Evolutionary conservation across 805 yeast species (phyloP).

Genomic region (Lipomyces mesembrius): DNA sequence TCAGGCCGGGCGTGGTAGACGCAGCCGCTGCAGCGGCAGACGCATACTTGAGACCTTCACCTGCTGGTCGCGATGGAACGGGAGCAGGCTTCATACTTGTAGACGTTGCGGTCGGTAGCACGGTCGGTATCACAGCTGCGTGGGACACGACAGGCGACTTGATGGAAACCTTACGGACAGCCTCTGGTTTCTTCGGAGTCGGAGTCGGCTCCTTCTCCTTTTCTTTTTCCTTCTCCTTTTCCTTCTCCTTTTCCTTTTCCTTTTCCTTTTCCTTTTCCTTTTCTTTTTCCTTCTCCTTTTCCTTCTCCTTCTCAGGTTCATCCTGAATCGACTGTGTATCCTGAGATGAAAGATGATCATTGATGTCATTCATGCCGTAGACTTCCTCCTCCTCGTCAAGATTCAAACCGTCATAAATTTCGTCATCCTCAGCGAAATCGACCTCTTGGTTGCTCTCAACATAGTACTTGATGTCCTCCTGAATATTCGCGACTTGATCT

Average conservation of each 20-base stretch:
- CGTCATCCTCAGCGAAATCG: slow-evolving; percentile 92
- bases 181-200: slow-evolving; percentile 23
- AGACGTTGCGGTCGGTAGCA: slow-evolving; percentile 24
- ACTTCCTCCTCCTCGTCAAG: slow-evolving; percentile 61
- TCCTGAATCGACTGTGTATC: slow-evolving; percentile 35
- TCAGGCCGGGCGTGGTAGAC: slow-evolving; percentile 37
- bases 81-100: slow-evolving; percentile 55
- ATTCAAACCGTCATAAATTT: slow-evolving; percentile 84
- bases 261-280: too few relatives aligned
- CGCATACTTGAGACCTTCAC: slow-evolving; percentile 56
- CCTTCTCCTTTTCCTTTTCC: too few relatives aligned
- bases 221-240: too few relatives aligned
- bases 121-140: slow-evolving; percentile 31
- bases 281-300: slow-evolving; percentile 12
- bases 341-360: slow-evolving; percentile 32
- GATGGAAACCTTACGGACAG: slow-evolving; percentile 23
- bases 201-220: slow-evolving; percentile 19
- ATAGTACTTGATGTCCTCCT: slow-evolving; percentile 89
- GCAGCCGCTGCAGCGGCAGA: slow-evolving; percentile 44
- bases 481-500: slow-evolving; percentile 72
- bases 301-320: slow-evolving; percentile 28
- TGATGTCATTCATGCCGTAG: slow-evolving; percentile 44
- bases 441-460: slow-evolving; percentile 93
- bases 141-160: slow-evolving; percentile 37
- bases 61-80: slow-evolving; percentile 57